Evolutionary conservation across 1,284 basidiomycete species (phyloP), one percentile per base, ranked within the genome.

Genomic region (Sanghuangporus weigelae): DNA sequence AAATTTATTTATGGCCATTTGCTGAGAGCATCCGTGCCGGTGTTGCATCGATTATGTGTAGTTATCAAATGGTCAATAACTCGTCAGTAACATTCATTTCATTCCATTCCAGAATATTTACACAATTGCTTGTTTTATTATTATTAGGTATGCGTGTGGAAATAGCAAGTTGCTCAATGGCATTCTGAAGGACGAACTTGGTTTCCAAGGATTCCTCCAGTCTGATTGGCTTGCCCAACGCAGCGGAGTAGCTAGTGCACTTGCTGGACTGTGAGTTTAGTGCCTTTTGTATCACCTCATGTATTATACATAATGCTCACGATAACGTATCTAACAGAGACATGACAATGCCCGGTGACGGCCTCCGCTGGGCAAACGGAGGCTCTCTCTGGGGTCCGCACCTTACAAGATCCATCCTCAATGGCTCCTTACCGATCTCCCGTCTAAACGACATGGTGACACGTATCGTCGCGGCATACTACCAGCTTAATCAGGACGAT

Each of bases 11-110:
- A 0, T 75, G 73, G 70, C 74, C 76, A 0, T 83, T 82, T 72
- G 72, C 80, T 12, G 73, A 77, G 46, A 74, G 76, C 0, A 76
- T 83, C 31, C 71, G 76, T n/a, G 79, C 79, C 0, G 81, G 78
- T 11, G 79, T 81, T 4, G 78, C 75, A 21, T 69, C 72, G 16
- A 73, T 83, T 63, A 84, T 83, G 81, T 83, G 78, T 66, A 75
- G 76, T 0, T 82, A 81, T 71, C 77, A 73, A 60, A 60, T 68
- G 51, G 73, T 84, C 72, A 85, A 85, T 71, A 76, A 77, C 42
- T 81, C 80, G 1, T 76, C 78, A 54, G 64, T 44, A 3, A 14
- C 23, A 4, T 2, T 12, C 23, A 11, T 54, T 12, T 21, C 23
- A 21, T 6, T 26, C 40, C 19, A 14, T 21, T 23, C 26, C 23